phyloP scores from a whole-genome alignment of 2,329 filamentous ascomycete species.

The Ophiostoma tasmaniense region DNA sequence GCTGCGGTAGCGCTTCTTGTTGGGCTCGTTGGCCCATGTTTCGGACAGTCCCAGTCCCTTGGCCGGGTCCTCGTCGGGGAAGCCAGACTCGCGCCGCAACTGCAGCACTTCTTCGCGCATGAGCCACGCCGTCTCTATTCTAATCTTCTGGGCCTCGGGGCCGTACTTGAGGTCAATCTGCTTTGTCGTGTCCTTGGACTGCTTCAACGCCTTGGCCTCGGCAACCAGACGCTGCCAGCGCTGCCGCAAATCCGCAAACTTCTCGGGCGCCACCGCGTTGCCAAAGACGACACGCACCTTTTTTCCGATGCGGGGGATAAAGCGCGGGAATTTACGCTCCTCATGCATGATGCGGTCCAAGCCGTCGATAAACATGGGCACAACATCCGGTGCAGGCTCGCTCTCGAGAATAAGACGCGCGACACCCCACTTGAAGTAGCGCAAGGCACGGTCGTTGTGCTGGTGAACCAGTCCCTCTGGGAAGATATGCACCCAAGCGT shows the following conservation, averaged over 20 bases:
- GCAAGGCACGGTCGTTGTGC: constrained; percentile 65
- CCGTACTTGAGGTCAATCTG: constrained; percentile 51
- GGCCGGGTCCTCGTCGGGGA: constrained; percentile 72
- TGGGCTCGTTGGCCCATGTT: constrained; percentile 60
- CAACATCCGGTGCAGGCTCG: constrained; percentile 71
- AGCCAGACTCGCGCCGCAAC: constrained; percentile 61
- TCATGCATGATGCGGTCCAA: constrained; percentile 85
- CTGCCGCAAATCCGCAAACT: constrained; percentile 67
- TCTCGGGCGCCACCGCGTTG: constrained; percentile 63
- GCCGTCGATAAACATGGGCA: constrained; percentile 93
- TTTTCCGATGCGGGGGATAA: constrained; percentile 66
- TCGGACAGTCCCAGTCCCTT: constrained; percentile 57
- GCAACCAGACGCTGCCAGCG: constrained; percentile 64
- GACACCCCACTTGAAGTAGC: constrained; percentile 98
- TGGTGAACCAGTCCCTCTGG: constrained; percentile 94
- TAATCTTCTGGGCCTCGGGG: constrained; percentile 64
- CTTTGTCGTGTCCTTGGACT: background rate
- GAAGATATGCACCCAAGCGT: constrained; percentile 90
- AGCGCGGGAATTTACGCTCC: constrained; percentile 67
- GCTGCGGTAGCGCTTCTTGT: constrained; percentile 42
- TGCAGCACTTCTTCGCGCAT: constrained; percentile 75
- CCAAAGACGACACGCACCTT: constrained; percentile 69
- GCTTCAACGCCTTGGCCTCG: constrained; percentile 28
- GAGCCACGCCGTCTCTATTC: constrained; percentile 70
- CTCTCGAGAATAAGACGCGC: constrained; percentile 85